A percentile compares a stretch with the other conserved stretches of the same genome.
Conservation (phyloP, 306 rosid genomes). For the Cajanus cajan region DNA sequence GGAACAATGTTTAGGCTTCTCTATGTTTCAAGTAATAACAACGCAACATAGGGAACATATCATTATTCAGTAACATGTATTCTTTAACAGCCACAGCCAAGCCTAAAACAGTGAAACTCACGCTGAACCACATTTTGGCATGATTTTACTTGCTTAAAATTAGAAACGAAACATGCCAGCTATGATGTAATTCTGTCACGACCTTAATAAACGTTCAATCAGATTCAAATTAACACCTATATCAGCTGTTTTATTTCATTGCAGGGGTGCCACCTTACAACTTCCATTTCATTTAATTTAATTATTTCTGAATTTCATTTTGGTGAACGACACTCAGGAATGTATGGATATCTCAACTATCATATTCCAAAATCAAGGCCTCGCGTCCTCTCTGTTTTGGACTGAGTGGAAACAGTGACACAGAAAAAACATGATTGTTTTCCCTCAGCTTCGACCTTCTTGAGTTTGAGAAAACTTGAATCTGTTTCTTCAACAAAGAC, state of each 20-base stretch:
- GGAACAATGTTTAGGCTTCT: not conserved
- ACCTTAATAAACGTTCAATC: not conserved
- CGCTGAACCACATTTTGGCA: not conserved
- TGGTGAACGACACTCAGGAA: not conserved
- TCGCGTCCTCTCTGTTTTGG: constrained; percentile 2
- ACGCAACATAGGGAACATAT: not conserved
- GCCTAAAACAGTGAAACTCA: not conserved
- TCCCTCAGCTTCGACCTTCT: constrained; percentile 19
- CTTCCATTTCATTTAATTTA: not conserved
- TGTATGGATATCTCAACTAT: constrained; percentile 6
- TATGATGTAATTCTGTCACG: not conserved
- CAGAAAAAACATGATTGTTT: not conserved
- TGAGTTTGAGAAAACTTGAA: constrained; percentile 20
- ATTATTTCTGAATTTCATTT: not conserved
- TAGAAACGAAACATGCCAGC: not conserved
- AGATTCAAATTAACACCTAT: not conserved
- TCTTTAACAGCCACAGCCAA: not conserved
- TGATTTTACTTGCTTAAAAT: not conserved
- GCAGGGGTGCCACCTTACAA: not conserved
- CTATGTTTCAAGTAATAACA: not conserved
- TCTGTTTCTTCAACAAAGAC: constrained; percentile 22
- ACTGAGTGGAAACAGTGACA: not conserved
- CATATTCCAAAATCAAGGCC: constrained; percentile 13
- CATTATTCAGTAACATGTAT: not conserved
- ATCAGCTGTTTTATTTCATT: not conserved